Evolutionary conservation across 2,329 filamentous ascomycete genomes (phyloP).

Genomic region (Mycosphaerella sp.): DNA sequence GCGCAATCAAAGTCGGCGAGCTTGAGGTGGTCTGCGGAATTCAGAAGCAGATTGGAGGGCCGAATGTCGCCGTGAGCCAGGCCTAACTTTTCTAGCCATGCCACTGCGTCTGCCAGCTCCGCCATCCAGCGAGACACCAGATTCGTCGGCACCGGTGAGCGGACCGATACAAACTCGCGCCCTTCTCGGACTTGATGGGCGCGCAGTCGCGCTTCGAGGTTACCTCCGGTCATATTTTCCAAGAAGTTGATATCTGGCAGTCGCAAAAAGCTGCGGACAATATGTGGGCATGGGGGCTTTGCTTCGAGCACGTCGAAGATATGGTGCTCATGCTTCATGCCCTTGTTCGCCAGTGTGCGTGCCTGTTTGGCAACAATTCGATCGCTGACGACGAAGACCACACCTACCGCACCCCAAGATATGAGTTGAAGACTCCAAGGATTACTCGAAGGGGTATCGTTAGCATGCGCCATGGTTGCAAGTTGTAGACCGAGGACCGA

Average conservation of each 20-base stretch:
- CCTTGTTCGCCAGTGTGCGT: background rate
- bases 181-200: background rate
- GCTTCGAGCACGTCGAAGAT: conserved; percentile 3
- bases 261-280: conserved; percentile 7
- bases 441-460: background rate
- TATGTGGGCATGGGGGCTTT: conserved; percentile 3
- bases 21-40: too few relatives aligned
- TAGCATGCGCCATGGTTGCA: background rate
- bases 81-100: too few relatives aligned
- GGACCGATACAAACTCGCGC: background rate
- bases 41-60: too few relatives aligned
- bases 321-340: conserved; percentile 3
- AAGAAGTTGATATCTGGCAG: conserved; percentile 6
- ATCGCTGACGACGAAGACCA: conserved; percentile 5
- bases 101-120: too few relatives aligned
- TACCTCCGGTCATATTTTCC: conserved; percentile 5
- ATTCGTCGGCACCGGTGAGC: too few relatives aligned
- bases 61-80: too few relatives aligned
- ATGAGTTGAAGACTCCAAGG: conserved; percentile 1
- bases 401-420: conserved; percentile 3
- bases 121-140: too few relatives aligned
- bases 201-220: conserved; percentile 6
- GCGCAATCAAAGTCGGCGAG: too few relatives aligned
- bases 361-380: conserved; percentile 6
- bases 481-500: background rate